These are phyloP conservation scores for Gentiana straminea DNA, from an alignment of 257 asterid species.

Conservation along the genomic window DNA sequence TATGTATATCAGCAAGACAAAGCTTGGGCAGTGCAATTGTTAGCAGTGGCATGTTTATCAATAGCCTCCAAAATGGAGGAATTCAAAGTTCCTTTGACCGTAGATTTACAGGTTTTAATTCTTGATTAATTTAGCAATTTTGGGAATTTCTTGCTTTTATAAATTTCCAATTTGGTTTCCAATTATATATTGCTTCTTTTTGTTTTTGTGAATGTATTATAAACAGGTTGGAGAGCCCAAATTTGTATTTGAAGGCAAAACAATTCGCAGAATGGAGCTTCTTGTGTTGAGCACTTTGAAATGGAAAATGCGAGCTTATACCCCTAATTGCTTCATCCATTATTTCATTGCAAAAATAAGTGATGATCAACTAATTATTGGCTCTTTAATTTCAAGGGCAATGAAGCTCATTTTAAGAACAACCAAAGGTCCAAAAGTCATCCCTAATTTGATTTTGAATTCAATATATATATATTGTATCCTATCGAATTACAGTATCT, in stretches of 20 bases:
- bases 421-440: slow-evolving; percentile 35
- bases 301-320: slow-evolving; percentile 58
- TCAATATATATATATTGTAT: no score
- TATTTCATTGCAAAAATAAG: slow-evolving; percentile 34
- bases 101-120: slow-evolving; percentile 54
- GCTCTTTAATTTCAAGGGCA: slow-evolving; percentile 32
- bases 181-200: not conserved
- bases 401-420: slow-evolving; percentile 38
- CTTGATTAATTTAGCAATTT: not conserved
- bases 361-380: slow-evolving; percentile 14
- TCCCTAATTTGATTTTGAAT: slow-evolving; percentile 2
- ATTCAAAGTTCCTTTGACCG: slow-evolving; percentile 35
- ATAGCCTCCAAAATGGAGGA: slow-evolving; percentile 71
- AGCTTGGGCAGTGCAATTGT: slow-evolving; percentile 47
- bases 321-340: slow-evolving; percentile 60
- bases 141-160: not conserved
- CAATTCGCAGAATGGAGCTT: slow-evolving; percentile 69
- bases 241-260: slow-evolving; percentile 44
- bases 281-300: slow-evolving; percentile 45
- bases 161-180: not conserved
- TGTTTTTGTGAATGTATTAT: slow-evolving; percentile 7
- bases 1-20: slow-evolving; percentile 31
- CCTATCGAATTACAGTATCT: no score
- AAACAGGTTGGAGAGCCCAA: slow-evolving; percentile 52
- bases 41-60: slow-evolving; percentile 64